Evolutionary conservation across 2,329 filamentous ascomycete species (phyloP), one percentile per base, ranked within the genome.

Genomic region (Phoma herbarum): DNA sequence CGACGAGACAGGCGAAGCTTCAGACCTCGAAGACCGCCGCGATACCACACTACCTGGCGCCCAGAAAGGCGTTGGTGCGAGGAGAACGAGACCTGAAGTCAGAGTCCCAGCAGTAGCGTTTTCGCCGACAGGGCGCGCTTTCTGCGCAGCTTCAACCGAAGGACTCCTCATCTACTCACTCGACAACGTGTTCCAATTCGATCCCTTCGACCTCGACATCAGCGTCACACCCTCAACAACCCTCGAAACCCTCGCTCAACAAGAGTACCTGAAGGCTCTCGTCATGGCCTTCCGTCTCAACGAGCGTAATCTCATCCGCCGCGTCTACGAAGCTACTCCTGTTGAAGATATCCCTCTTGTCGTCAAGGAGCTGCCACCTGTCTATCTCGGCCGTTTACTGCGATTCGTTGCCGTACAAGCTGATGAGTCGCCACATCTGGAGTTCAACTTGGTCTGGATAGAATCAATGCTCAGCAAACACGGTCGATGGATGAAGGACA

Each of bases 261-360:
- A 85, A 62, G 91, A 97, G 73, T 96, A 91, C 77, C 85, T 98
- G 63, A 96, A 95, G 79, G 94, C 95, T 1, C 82, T 99, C 6
- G 88, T 97, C 63, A 99, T 99, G 95, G 90, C 93, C 1, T 99
- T 99, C 84, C 90, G 96, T 6, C 88, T 99, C 58, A 97, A 97
- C 79, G 92, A 96, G 76, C 84, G 88, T 4, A 86, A 88, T 22
- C 83, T 99, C 45, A 87, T 97, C 61, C 90, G 90, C 68, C 88
- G 88, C 52, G 91, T 97, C 18, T 98, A 97, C 79, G 90, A 96
- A 78, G 85, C 87, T 2, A 89, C 94, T 23, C 93, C 95, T 1
- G 83, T 89, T 41, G 78, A 82, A 2, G 90, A 94, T 65, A 90
- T 98, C 45, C 73, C 85, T 0, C 86, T 96, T 9, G 88, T 96